These are phyloP conservation scores for Mucor plumbeus DNA, from an alignment of 371 early-diverging fungal genomes.

Conservation along the genomic window DNA sequence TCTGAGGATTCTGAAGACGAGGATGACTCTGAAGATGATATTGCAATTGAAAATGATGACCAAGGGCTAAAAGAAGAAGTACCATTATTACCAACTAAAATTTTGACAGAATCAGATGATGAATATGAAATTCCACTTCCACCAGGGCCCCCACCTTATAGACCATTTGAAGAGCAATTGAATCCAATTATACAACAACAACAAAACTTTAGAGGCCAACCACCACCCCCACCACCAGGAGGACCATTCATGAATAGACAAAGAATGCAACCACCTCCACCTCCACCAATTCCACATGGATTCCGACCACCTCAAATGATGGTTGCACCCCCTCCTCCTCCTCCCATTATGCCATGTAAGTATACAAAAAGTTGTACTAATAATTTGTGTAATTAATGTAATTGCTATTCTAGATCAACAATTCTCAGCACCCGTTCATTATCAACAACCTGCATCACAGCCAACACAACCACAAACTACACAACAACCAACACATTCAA, in stretches of 20 bases:
- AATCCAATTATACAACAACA: constrained; percentile 8
- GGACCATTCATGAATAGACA: constrained; percentile 6
- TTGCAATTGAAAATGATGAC: constrained; percentile 9
- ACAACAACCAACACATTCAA: constrained; percentile 11
- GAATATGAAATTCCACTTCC: constrained; percentile 55
- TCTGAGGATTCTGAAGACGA: constrained; percentile 18
- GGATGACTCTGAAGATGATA: constrained; percentile 5
- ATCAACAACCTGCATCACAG: constrained; percentile 12
- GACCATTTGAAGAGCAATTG: constrained; percentile 36
- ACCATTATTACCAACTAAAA: neutral
- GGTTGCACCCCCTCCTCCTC: constrained; percentile 17
- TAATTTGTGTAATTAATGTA: neutral
- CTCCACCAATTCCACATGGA: constrained; percentile 14
- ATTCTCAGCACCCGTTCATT: constrained; percentile 16
- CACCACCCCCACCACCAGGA: constrained; percentile 27
- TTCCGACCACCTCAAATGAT: constrained; percentile 7
- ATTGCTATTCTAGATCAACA: constrained; percentile 8
- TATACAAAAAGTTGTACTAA: neutral
- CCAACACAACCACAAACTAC: neutral
- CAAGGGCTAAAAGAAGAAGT: constrained; percentile 15
- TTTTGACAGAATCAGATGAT: constrained; percentile 43
- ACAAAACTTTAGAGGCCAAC: neutral
- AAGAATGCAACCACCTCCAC: constrained; percentile 18
- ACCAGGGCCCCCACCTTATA: constrained; percentile 49
- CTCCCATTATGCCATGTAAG: constrained; percentile 19